Percentiles rank a stretch among this genome's conserved stretches.
phyloP scores from a whole-genome alignment of 2,329 filamentous ascomycete species.

The Myrmaecium sp. region DNA sequence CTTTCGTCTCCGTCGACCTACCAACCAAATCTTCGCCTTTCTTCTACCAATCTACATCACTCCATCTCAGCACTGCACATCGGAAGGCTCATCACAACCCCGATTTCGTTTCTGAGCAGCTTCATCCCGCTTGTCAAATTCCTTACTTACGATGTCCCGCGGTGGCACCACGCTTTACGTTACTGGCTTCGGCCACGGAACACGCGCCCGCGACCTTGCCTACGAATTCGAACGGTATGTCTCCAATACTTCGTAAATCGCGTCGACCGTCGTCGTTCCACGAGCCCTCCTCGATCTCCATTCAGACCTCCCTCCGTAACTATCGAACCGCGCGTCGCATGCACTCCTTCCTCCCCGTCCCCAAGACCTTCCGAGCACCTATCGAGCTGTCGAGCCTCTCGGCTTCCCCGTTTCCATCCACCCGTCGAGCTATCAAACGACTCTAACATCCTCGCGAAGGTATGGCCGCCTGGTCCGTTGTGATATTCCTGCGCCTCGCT shows the following conservation, averaged over 20 bases:
- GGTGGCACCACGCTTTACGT: slow-evolving; percentile 86
- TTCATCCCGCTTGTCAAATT: too few species aligned
- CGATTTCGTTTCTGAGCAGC: slow-evolving; percentile 2
- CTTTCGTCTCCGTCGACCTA: too few species aligned
- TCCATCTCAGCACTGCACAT: slow-evolving; percentile 1
- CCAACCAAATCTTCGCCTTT: too few species aligned
- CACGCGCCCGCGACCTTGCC: slow-evolving; percentile 94
- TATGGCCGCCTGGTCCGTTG: slow-evolving; percentile 96
- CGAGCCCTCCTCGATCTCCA: slow-evolving; percentile 6
- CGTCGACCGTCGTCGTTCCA: slow-evolving; percentile 15
- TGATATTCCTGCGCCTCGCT: slow-evolving; percentile 91
- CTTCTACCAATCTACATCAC: slow-evolving; percentile 2
- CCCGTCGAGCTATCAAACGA: slow-evolving; percentile 8
- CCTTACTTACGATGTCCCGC: slow-evolving; percentile 84
- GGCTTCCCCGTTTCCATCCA: slow-evolving; percentile 13
- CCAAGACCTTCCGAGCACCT: slow-evolving; percentile 4
- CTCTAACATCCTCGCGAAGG: slow-evolving; percentile 41
- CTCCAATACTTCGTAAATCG: slow-evolving; percentile 30
- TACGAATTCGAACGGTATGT: slow-evolving; percentile 99
- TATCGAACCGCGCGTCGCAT: slow-evolving; percentile 11
- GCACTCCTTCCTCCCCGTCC: slow-evolving; percentile 14
- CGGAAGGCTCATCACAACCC: slow-evolving; percentile 1
- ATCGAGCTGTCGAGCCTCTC: slow-evolving; percentile 24
- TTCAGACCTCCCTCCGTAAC: too few species aligned
- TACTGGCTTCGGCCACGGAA: slow-evolving; percentile 97